Evolutionary conservation across 2,329 filamentous ascomycete genomes (phyloP).

Genomic region (Colletotrichum sp.): DNA sequence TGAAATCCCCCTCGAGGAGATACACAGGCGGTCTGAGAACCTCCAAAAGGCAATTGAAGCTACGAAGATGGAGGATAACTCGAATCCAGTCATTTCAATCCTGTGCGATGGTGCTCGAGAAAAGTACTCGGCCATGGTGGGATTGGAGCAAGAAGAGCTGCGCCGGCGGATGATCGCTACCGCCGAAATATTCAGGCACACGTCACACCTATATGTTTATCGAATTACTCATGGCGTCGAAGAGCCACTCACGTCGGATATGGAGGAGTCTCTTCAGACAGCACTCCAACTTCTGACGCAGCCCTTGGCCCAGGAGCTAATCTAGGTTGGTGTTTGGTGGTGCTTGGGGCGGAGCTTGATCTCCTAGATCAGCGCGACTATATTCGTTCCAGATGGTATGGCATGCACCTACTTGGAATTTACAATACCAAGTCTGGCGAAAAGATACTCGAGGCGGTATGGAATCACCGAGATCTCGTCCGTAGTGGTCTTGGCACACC

Average conservation of each 20-base stretch:
- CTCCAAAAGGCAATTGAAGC: not conserved
- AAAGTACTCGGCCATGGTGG: not conserved
- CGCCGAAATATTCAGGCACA: constrained; percentile 10
- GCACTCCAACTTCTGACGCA: not conserved
- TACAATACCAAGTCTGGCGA: constrained; percentile 1
- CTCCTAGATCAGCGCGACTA: not conserved
- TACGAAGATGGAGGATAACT: not conserved
- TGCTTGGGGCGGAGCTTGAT: constrained; percentile 4
- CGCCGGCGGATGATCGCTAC: not conserved
- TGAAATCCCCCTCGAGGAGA: not conserved
- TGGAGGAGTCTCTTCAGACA: not conserved
- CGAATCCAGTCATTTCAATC: not conserved
- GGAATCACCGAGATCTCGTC: not conserved
- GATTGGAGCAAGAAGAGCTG: constrained; percentile 7
- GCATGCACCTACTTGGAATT: not conserved
- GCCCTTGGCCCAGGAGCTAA: constrained; percentile 4
- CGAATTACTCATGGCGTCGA: not conserved
- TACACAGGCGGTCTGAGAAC: not conserved
- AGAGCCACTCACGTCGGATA: not conserved
- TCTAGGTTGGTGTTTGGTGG: constrained; percentile 8
- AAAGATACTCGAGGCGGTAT: constrained; percentile 1
- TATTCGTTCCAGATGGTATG: not conserved
- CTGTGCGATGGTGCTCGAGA: not conserved
- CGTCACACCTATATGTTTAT: constrained; percentile 8
- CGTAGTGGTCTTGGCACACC: not conserved